Percentiles rank a stretch among this genome's conserved stretches.
phyloP scores from a whole-genome alignment of 2,329 filamentous ascomycete genomes.

The Xenoacremonium recifei region DNA sequence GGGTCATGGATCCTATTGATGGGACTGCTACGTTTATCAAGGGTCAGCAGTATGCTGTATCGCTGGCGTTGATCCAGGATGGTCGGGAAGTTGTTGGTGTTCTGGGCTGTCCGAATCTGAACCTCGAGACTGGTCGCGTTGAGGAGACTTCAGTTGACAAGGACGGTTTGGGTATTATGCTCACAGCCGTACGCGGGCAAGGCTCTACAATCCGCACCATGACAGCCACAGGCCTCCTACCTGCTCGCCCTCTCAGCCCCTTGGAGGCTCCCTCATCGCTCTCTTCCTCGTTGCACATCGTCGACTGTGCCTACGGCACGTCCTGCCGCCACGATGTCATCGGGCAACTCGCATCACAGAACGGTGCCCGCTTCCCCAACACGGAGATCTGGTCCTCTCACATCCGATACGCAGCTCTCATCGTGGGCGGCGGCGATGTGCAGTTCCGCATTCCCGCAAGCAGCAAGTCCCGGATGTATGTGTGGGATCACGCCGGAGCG shows the following conservation, averaged over 20 bases:
- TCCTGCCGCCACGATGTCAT: constrained; percentile 33
- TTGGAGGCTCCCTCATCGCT: constrained; percentile 17
- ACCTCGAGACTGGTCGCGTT: constrained; percentile 34
- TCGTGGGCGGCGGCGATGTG: constrained; percentile 35
- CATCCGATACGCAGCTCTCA: constrained; percentile 36
- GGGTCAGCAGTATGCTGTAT: constrained; percentile 62
- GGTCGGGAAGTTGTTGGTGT: constrained; percentile 58
- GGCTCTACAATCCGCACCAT: constrained; percentile 30
- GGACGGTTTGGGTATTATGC: constrained; percentile 34
- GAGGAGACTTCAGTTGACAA: constrained; percentile 31
- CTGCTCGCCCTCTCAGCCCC: constrained; percentile 16
- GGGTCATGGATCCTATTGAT: constrained; percentile 65
- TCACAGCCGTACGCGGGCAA: constrained; percentile 31
- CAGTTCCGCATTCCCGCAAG: constrained; percentile 31
- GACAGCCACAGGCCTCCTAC: constrained; percentile 15
- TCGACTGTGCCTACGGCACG: constrained; percentile 32
- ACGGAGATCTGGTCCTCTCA: constrained; percentile 41
- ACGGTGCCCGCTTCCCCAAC: constrained; percentile 33
- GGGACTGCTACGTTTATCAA: constrained; percentile 61
- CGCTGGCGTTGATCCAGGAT: constrained; percentile 56
- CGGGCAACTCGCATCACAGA: constrained; percentile 23
- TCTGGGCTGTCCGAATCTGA: constrained; percentile 60
- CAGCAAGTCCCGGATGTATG: constrained; percentile 22
- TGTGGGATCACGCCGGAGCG: constrained; percentile 58
- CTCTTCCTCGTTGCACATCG: constrained; percentile 28